A percentile compares a stretch with the other conserved stretches of the same genome.
Evolutionary conservation across 2,329 filamentous ascomycete species (phyloP).

Genomic region (Hypoxylon sp.): DNA sequence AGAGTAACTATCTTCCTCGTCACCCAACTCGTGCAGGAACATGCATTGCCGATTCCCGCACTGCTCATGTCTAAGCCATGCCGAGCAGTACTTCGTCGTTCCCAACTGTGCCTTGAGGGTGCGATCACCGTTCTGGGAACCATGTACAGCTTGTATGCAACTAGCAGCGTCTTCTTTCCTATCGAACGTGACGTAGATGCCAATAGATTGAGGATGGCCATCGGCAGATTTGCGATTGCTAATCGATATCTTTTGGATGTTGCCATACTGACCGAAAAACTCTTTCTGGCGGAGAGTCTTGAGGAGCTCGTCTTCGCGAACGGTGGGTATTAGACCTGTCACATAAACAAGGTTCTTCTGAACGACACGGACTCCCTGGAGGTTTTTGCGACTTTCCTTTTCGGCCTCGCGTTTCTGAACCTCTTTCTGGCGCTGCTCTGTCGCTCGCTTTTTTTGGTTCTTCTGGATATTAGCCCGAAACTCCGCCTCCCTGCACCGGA

Average conservation of each 20-base stretch:
- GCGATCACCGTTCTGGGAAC: conserved; percentile 89
- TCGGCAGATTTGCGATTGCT: conserved; percentile 89
- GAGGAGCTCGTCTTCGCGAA: conserved; percentile 90
- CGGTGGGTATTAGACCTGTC: conserved; percentile 90
- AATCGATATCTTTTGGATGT: conserved; percentile 98
- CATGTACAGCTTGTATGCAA: conserved; percentile 93
- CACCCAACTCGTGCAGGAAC: conserved; percentile 97
- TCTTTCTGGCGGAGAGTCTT: conserved; percentile 90
- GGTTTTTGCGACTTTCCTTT: conserved; percentile 92
- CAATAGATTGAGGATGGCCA: conserved; percentile 85
- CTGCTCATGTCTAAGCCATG: conserved; percentile 92
- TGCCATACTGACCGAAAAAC: conserved; percentile 98
- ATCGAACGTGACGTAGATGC: conserved; percentile 98
- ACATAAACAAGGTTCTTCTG: conserved; percentile 99
- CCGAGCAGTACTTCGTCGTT: conserved; percentile 98
- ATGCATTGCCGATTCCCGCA: conserved; percentile 98
- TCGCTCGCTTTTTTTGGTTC: conserved; percentile 91
- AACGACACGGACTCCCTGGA: conserved; percentile 93
- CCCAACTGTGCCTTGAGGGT: conserved; percentile 82
- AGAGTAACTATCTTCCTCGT: conserved; percentile 96
- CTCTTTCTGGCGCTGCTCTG: conserved; percentile 88
- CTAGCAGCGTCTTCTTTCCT: conserved; percentile 88
- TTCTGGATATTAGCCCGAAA: conserved; percentile 84
- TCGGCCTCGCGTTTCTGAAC: conserved; percentile 96
- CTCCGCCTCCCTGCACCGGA: conserved; percentile 70